A percentile compares a stretch with the other conserved stretches of the same genome.
These are phyloP conservation scores for Gigaspora rosea DNA, from an alignment of 192 early-diverging fungal genomes.

Conservation along the genomic window DNA sequence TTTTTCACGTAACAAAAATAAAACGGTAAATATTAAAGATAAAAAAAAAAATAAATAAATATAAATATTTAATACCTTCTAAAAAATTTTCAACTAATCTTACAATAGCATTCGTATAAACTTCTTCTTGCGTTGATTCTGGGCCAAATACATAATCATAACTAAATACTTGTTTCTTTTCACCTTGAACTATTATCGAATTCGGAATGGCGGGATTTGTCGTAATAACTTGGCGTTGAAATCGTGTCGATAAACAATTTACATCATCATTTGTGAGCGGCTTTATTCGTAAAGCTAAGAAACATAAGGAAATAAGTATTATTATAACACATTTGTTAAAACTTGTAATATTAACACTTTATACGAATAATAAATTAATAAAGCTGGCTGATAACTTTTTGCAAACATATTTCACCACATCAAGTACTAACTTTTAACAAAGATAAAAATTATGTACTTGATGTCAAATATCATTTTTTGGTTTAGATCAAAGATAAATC, in stretches of 20 bases:
- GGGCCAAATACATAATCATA: conserved; percentile 75
- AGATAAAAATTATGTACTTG: too few species aligned
- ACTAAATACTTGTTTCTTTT: conserved; percentile 43
- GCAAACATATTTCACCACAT: too few species aligned
- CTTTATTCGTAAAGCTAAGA: conserved; percentile 16
- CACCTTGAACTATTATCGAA: conserved; percentile 5
- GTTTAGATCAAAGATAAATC: too few species aligned
- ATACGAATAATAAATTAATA: too few species aligned
- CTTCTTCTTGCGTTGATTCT: conserved; percentile 55
- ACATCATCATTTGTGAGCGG: conserved; percentile 14
- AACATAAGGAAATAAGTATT: not conserved
- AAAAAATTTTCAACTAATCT: conserved; percentile 52
- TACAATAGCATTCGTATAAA: conserved; percentile 57
- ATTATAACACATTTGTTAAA: not conserved
- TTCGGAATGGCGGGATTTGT: not conserved
- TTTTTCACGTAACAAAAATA: too few species aligned
- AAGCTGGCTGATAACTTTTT: not conserved
- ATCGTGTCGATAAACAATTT: conserved; percentile 7
- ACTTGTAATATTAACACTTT: not conserved
- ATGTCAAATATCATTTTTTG: too few species aligned
- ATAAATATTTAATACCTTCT: conserved; percentile 40
- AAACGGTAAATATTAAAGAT: too few species aligned
- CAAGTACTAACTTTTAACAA: too few species aligned
- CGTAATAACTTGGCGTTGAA: conserved; percentile 26
- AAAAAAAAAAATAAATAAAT: too few species aligned